Percentiles rank a stretch among this genome's conserved stretches.
phyloP scores from a whole-genome alignment of 306 rosid species.

The Urtica urens region DNA sequence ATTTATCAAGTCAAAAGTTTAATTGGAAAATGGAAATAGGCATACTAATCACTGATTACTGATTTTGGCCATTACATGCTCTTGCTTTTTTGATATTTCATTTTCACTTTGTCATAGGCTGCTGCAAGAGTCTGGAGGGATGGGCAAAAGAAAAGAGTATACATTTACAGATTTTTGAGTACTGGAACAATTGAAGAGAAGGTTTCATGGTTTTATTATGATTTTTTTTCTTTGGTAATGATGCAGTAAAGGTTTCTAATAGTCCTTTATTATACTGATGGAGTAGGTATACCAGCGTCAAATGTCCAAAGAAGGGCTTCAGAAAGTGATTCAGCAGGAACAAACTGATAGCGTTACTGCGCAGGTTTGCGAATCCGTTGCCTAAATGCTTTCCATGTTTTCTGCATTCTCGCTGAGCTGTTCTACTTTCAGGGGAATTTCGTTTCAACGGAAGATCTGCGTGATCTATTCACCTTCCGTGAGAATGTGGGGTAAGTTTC shows the following conservation, averaged over 20 bases:
- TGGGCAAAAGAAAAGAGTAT: conserved; percentile 97
- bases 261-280: no score
- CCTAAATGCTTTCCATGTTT: conserved; percentile 3
- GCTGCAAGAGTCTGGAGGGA: conserved; percentile 99
- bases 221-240: conserved; percentile 3
- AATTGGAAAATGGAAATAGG: conserved; percentile 4
- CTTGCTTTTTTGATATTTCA: conserved; percentile 7
- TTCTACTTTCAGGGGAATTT: conserved; percentile 48
- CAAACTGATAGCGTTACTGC: conserved; percentile 39
- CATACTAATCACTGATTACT: conserved; percentile 1
- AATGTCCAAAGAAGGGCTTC: conserved; percentile 98
- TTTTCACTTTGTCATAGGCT: conserved; percentile 39
- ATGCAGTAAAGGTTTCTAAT: background rate
- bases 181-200: conserved; percentile 95
- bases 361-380: conserved; percentile 41
- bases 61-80: background rate
- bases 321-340: conserved; percentile 89
- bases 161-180: conserved; percentile 77
- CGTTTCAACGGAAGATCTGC: conserved; percentile 84
- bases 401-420: conserved; percentile 14
- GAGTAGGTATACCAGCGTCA: conserved; percentile 97
- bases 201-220: conserved; percentile 34
- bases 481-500: conserved; percentile 53
- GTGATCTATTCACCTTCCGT: conserved; percentile 74
- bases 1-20: conserved; percentile 4